Evolutionary conservation across 2,329 filamentous ascomycete genomes (phyloP), one percentile per base, ranked within the genome.

Genomic region (Cladophialophora exuberans): DNA sequence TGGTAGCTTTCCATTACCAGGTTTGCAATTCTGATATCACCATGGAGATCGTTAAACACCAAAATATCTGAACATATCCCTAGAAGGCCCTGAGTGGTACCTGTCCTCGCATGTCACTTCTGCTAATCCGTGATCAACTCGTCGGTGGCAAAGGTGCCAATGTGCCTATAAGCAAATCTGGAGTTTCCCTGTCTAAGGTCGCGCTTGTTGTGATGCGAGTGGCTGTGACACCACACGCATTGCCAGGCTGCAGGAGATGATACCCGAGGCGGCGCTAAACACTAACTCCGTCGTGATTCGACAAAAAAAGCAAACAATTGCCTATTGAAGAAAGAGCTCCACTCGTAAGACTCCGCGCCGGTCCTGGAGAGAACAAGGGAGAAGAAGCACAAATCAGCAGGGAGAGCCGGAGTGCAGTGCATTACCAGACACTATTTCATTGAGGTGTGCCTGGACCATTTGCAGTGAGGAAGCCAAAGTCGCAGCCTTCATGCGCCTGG

Each of bases 401-500:
- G 31, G 9, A 26, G 20, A 25, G 25, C 44, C n/a, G n/a, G n/a
- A n/a, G n/a, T n/a, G n/a, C n/a, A n/a, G n/a, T n/a, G n/a, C n/a
- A n/a, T n/a, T n/a, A n/a, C n/a, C n/a, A n/a, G n/a, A n/a, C n/a
- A n/a, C n/a, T n/a, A n/a, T n/a, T n/a, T 39, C 17, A 49, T 49
- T 38, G 36, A 10, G 17, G n/a, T 6, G 13, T n/a, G 9, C 23
- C 28, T 17, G 52, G 52, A 15, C 58, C 58, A 20, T 53, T 18
- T 4, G 58, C 58, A 4, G 58, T 61, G 1, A 61, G 52, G 26
- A 61, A 61, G 6, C 41, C 68, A 62, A 75, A 75, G 56, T 75
- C 73, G 9, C 66, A 71, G 3, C 73, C 73, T 10, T 72, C 64
- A 52, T 75, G 67, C 3, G 72, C 71, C 54, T 75, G 72, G 38